Evolutionary conservation across 495 filamentous ascomycete species (phyloP).

Genomic region (Penicillium pancosmium): DNA sequence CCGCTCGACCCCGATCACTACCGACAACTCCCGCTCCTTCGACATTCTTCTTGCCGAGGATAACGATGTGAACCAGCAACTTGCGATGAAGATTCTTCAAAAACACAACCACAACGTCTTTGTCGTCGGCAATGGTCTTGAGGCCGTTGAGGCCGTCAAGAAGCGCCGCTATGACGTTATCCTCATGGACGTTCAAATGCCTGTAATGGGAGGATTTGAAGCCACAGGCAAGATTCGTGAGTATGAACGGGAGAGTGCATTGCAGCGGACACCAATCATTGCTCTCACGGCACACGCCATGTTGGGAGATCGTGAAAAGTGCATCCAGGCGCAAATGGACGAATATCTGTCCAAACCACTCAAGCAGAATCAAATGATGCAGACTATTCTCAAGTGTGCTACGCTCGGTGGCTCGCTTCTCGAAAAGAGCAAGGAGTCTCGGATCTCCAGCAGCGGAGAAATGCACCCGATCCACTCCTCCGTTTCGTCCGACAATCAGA

Average conservation of each 20-base stretch:
- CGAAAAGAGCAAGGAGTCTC: conserved; percentile 66
- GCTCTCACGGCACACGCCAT: conserved; percentile 98
- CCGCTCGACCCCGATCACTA: conserved; percentile 85
- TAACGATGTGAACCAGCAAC: conserved; percentile 94
- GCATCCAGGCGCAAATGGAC: conserved; percentile 98
- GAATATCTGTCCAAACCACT: conserved; percentile 98
- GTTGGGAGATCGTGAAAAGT: conserved; percentile 98
- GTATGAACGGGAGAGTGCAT: conserved; percentile 76
- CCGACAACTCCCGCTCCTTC: conserved; percentile 94
- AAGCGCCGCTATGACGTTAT: conserved; percentile 93
- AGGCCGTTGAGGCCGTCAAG: conserved; percentile 88
- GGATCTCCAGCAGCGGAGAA: conserved; percentile 58
- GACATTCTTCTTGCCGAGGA: conserved; percentile 96
- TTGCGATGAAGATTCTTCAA: conserved; percentile 96
- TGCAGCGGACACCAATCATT: conserved; percentile 90
- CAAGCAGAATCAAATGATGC: conserved; percentile 97
- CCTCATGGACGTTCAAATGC: conserved; percentile 99
- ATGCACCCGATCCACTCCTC: conserved; percentile 45
- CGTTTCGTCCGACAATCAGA: conserved; percentile 30
- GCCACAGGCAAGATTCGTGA: conserved; percentile 96
- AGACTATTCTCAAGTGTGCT: conserved; percentile 95
- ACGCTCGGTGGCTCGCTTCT: conserved; percentile 88
- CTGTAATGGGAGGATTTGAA: conserved; percentile 98
- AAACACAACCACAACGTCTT: conserved; percentile 98
- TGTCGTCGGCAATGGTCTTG: conserved; percentile 91